A percentile compares a stretch with the other conserved stretches of the same genome.
phyloP scores from a whole-genome alignment of 2,329 filamentous ascomycete species.

The Fusarium annulatum region DNA sequence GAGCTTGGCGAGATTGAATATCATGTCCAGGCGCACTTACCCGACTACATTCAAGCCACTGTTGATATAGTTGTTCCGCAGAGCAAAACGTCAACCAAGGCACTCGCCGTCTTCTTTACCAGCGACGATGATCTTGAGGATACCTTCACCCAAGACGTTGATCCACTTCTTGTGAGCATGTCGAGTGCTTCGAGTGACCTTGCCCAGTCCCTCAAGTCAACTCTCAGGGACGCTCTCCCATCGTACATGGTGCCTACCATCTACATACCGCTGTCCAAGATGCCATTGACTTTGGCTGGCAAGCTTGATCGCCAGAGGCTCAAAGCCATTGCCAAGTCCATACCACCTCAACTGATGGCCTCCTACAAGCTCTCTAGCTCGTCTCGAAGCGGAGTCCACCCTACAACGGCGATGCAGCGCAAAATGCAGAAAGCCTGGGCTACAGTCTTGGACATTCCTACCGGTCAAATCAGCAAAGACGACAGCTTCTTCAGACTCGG shows the following conservation, averaged over 20 bases:
- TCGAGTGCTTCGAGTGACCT: conserved; percentile 2
- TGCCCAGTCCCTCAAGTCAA: conserved; percentile 22
- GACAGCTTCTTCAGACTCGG: conserved; percentile 59
- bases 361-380: conserved; percentile 28
- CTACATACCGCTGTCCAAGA: conserved; percentile 53
- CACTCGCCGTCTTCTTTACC: conserved; percentile 37
- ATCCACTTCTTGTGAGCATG: conserved; percentile 13
- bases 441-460: background rate
- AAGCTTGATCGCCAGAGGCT: conserved; percentile 58
- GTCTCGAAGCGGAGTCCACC: conserved; percentile 46
- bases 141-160: background rate
- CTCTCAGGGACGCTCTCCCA: conserved; percentile 13
- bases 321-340: conserved; percentile 15
- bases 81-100: conserved; percentile 30
- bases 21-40: conserved; percentile 55
- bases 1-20: conserved; percentile 61
- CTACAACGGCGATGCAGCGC: conserved; percentile 51
- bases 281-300: conserved; percentile 56
- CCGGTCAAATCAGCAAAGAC: background rate
- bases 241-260: conserved; percentile 57
- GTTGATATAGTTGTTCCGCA: conserved; percentile 60
- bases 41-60: conserved; percentile 53
- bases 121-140: background rate
- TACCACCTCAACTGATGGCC: conserved; percentile 8
- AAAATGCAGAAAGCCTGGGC: conserved; percentile 45